Evolutionary conservation across 2,329 filamentous ascomycete species (phyloP), one percentile per base, ranked within the genome.

Genomic region (Tolypocladium tropicale): DNA sequence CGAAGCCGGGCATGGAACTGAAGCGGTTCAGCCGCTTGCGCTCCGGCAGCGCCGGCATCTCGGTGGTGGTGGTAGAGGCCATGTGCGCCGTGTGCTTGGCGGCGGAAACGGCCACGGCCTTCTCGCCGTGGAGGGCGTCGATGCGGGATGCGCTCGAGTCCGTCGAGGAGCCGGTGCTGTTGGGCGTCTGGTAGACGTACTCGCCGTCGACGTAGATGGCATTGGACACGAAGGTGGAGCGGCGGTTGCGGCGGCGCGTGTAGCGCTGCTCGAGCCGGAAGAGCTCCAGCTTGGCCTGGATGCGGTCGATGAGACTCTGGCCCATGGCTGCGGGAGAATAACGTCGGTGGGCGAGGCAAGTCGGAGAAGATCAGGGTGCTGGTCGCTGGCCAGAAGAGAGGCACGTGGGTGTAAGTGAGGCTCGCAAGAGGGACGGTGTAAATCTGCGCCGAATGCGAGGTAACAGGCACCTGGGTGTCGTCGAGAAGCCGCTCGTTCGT

Each of bases 261-360:
- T 97, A 97, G 65, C 90, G 88, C 76, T 96, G 88, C 77, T 97
- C 93, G 63, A 97, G 86, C 53, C 91, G 89, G 79, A 95, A 94
- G 67, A 97, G 84, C 78, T 97, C 91, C 66, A 95, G 78, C 78
- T 88, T 83, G 58, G 82, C 79, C 64, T 85, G 79, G 69, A 85
- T 79, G 69, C 80, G 78, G 58, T 82, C 78, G 64, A 86, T 67
- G 65, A 85, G 67, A 64, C 75, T 76, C 65, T 76, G 73, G 53
- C 74, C 76, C 76, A 79, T 79, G 62, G 52, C 67, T 62, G 63
- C 61, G 63, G 60, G 58, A 32, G 28, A 46, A 25, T 18, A 21
- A 41, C 16, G 25, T 18, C 28, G 23, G 2, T 6, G 16, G 33
- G 32, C 16, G 49, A 43, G 37, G 21, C n/a, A 16, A 6, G 49